Base-by-base conservation (phyloP, 2,329 filamentous ascomycete genomes). In the Phyllosticta citrichinensis region DNA sequence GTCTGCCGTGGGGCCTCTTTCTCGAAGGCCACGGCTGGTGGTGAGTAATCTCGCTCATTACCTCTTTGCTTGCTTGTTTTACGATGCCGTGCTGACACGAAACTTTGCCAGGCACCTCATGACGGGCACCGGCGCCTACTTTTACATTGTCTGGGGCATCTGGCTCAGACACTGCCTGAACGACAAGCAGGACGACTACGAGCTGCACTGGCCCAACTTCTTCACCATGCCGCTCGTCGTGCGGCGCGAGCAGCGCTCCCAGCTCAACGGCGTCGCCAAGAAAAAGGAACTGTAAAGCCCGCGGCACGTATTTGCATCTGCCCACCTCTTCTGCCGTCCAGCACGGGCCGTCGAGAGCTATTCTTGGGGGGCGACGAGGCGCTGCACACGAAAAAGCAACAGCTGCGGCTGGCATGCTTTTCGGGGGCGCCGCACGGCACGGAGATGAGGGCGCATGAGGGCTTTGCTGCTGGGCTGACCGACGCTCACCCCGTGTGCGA, bases 111-210 rank as follows among this genome's bases (percentile, higher is more conserved):
- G 87, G 87, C 89, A 93, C 74, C 69, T 93, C 47, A 86, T 93
- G 81, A 94, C 90, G 0, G 89, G 89, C 12, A 78, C 87, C 40
- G 90, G 90, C 71, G 89, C 89, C 17, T 95, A 95, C 73, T 88
- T 87, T 69, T 91, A 93, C 70, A 90, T 95, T 66, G 78, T 85
- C 14, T 95, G 90, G 89, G 87, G 89, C 14, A 85, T 92, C 25
- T 93, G 89, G 87, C 79, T 94, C 19, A 83, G 89, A 51, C 85
- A 87, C 64, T 91, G 88, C 67, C 76, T 94, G 56, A 89, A 91
- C 64, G 83, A 85, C 3, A 80, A 80, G 54, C 87, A 90, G 68
- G 82, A 88, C 52, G 83, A 91, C 68, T 94, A 85, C 69, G 79
- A 81, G 66, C 75, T 94, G 61, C 68, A 81, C 57, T 95, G 90